A percentile compares a stretch with the other conserved stretches of the same genome.
phyloP scores from a whole-genome alignment of 306 rosid genomes.

The Dryas drummondii region DNA sequence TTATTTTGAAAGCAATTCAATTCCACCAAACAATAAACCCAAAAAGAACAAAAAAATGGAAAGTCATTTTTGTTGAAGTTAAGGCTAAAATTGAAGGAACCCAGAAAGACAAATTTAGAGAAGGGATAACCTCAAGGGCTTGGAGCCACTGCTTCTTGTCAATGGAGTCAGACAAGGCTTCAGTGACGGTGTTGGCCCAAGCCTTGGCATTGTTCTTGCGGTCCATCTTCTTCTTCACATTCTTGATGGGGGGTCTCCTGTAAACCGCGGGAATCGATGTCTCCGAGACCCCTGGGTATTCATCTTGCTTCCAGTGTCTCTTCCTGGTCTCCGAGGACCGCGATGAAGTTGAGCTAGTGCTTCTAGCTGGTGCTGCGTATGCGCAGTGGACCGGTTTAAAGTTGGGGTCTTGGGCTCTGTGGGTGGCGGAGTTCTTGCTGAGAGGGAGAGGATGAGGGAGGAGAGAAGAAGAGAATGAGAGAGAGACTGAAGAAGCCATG shows the following conservation, averaged over 20 bases:
- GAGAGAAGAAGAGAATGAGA: conserved; percentile 69
- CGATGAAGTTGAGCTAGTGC: conserved; percentile 9
- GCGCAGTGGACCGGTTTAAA: conserved; percentile 40
- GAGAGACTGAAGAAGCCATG: conserved; percentile 45
- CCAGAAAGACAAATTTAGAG: conserved; percentile 18
- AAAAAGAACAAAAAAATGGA: background rate
- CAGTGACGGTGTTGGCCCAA: conserved; percentile 92
- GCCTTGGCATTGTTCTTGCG: conserved; percentile 70
- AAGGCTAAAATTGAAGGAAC: conserved; percentile 3
- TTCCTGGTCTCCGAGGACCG: conserved; percentile 39
- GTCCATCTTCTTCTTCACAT: conserved; percentile 76
- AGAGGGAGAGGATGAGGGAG: conserved; percentile 39
- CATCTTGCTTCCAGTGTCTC: conserved; percentile 83
- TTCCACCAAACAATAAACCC: background rate
- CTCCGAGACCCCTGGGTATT: conserved; percentile 66
- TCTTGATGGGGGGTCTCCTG: conserved; percentile 65
- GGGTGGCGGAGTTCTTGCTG: conserved; percentile 24
- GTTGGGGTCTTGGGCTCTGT: conserved; percentile 28
- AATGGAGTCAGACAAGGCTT: conserved; percentile 62
- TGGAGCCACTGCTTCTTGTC: conserved; percentile 88
- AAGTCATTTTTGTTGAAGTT: background rate
- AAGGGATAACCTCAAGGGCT: conserved; percentile 75
- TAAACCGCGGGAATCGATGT: conserved; percentile 28
- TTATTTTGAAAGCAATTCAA: background rate
- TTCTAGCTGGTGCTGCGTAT: conserved; percentile 47